Evolutionary conservation across 768 basidiomycete genomes (phyloP).

Genomic region (Amanita pseudoporphyria): DNA sequence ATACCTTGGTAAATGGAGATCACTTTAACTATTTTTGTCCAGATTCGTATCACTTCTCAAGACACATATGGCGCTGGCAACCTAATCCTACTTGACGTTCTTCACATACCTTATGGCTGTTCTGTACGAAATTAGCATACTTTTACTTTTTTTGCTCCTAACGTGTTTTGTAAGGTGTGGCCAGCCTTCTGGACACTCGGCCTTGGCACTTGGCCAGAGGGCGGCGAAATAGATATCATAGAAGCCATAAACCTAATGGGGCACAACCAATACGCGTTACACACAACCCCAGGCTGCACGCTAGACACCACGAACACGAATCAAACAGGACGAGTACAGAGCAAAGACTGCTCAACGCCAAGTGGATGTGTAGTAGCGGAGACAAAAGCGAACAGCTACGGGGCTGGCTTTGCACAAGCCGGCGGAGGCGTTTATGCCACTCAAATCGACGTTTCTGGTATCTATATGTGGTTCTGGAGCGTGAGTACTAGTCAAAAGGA

Average conservation of each 20-base stretch:
- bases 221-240: slow-evolving; percentile 55
- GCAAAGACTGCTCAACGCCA: slow-evolving; percentile 46
- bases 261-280: slow-evolving; percentile 68
- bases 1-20: too few relatives aligned
- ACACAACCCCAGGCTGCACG: slow-evolving; percentile 43
- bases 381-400: slow-evolving; percentile 51
- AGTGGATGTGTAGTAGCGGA: slow-evolving; percentile 64
- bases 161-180: slow-evolving; percentile 26
- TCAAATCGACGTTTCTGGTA: slow-evolving; percentile 48
- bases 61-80: slow-evolving; percentile 30
- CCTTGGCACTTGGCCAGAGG: slow-evolving; percentile 30
- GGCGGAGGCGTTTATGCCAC: slow-evolving; percentile 75
- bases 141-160: neutral
- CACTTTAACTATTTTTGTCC: neutral
- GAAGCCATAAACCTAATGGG: slow-evolving; percentile 72
- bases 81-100: slow-evolving; percentile 32
- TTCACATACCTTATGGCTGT: slow-evolving; percentile 48
- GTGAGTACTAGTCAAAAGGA: slow-evolving; percentile 17
- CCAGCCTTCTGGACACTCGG: slow-evolving; percentile 41
- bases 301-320: slow-evolving; percentile 22
- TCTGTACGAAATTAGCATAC: slow-evolving; percentile 20
- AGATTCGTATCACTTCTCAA: slow-evolving; percentile 35
- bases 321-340: slow-evolving; percentile 40
- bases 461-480: slow-evolving; percentile 35
- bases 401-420: slow-evolving; percentile 51